A percentile compares a stretch with the other conserved stretches of the same genome.
These are phyloP conservation scores for Kalmusia sp. DNA, from an alignment of 2,329 filamentous ascomycete genomes.

Conservation along the genomic window DNA sequence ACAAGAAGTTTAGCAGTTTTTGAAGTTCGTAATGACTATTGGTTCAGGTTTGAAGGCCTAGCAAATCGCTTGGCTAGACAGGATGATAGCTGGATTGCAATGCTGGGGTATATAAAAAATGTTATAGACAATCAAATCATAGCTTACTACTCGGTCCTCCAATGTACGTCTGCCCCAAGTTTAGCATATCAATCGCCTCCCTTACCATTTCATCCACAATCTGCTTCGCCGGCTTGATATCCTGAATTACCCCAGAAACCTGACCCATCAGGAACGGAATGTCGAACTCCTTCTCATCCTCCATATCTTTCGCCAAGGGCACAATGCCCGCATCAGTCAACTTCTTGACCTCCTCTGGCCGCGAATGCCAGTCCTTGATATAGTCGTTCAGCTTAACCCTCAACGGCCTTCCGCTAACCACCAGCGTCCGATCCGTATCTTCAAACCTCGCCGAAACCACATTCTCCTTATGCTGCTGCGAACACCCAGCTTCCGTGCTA, in stretches of 20 bases:
- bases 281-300: conserved; percentile 82
- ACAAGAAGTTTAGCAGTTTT: no score
- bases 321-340: conserved; percentile 80
- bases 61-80: no score
- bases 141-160: conserved; percentile 41
- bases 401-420: conserved; percentile 81
- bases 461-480: conserved; percentile 80
- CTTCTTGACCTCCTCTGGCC: conserved; percentile 75
- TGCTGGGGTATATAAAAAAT: no score
- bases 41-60: no score
- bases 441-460: conserved; percentile 81
- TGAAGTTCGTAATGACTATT: no score
- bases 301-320: conserved; percentile 82
- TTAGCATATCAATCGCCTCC: conserved; percentile 49
- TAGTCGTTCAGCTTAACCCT: conserved; percentile 85
- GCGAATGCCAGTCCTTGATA: conserved; percentile 78
- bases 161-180: conserved; percentile 45
- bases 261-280: conserved; percentile 93
- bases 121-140: no score
- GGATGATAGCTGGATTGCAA: no score
- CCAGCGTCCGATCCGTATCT: conserved; percentile 82
- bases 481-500: conserved; percentile 79
- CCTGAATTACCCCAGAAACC: conserved; percentile 78
- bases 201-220: conserved; percentile 91
- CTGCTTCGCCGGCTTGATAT: conserved; percentile 79